Percentiles rank a stretch among this genome's conserved stretches.
Evolutionary conservation across 805 yeast genomes (phyloP).

Genomic region (Starmerella apis): DNA sequence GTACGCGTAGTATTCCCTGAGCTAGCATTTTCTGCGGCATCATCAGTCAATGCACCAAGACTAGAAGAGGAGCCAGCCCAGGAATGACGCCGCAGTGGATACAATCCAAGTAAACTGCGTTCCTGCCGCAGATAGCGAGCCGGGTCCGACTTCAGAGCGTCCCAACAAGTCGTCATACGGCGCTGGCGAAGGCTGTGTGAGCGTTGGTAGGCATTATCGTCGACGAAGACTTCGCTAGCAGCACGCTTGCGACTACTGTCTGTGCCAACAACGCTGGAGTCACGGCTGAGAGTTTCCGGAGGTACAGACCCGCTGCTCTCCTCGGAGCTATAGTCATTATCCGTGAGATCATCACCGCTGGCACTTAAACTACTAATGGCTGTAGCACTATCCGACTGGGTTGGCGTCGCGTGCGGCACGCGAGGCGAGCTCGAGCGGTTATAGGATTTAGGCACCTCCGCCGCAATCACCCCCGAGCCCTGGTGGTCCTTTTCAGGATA

Average conservation of each 20-base stretch:
- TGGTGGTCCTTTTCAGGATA: conserved; percentile 21
- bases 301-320: conserved; percentile 16
- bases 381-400: conserved; percentile 1
- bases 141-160: conserved; percentile 27
- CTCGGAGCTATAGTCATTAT: conserved; percentile 9
- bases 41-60: not conserved
- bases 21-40: not conserved
- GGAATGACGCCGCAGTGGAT: conserved; percentile 29
- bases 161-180: conserved; percentile 30
- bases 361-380: not conserved
- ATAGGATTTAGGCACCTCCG: not conserved
- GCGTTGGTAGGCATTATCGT: conserved; percentile 1
- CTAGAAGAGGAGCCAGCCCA: conserved; percentile 25
- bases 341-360: conserved; percentile 12
- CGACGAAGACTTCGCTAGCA: conserved; percentile 13
- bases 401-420: not conserved
- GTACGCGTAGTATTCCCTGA: not conserved
- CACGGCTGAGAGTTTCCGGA: conserved; percentile 2
- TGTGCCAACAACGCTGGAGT: conserved; percentile 3
- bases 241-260: conserved; percentile 7
- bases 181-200: conserved; percentile 12
- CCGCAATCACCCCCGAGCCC: not conserved
- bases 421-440: not conserved
- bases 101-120: conserved; percentile 27
- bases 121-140: conserved; percentile 28